These are phyloP conservation scores for Vanderwaltozyma tropicalis DNA, from an alignment of 805 yeast species.

Conservation along the genomic window DNA sequence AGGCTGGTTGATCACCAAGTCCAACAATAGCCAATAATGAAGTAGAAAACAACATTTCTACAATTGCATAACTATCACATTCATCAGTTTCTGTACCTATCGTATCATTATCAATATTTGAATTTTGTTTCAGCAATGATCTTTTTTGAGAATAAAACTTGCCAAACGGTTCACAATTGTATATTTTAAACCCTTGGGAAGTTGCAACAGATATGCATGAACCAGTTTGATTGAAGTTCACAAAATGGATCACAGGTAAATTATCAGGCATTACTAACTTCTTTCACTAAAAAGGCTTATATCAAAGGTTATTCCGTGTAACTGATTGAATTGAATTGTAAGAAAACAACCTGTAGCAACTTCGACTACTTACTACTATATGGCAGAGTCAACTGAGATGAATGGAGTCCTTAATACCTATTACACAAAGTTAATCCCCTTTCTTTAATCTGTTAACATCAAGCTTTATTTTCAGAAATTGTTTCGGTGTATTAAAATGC, in stretches of 20 bases:
- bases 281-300: too few relatives aligned
- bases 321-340: too few relatives aligned
- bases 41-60: constrained; percentile 71
- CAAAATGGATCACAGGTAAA: constrained; percentile 31
- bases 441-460: too few relatives aligned
- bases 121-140: neutral
- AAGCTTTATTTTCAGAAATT: too few relatives aligned
- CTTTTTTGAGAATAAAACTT: constrained; percentile 34
- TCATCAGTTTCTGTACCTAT: neutral
- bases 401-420: too few relatives aligned
- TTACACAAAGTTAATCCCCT: too few relatives aligned
- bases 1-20: constrained; percentile 52
- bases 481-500: too few relatives aligned
- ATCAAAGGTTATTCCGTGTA: too few relatives aligned
- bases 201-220: constrained; percentile 64
- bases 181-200: constrained; percentile 51
- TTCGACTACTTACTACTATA: too few relatives aligned
- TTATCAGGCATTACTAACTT: constrained; percentile 6
- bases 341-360: too few relatives aligned
- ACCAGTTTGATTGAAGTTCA: constrained; percentile 68
- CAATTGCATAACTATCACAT: constrained; percentile 50
- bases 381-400: too few relatives aligned
- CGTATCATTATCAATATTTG: neutral
- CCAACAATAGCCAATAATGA: constrained; percentile 66
- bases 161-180: constrained; percentile 60